Evolutionary conservation across 1,139 yeast species (phyloP).

Genomic region (Yamadazyma atlantica): DNA sequence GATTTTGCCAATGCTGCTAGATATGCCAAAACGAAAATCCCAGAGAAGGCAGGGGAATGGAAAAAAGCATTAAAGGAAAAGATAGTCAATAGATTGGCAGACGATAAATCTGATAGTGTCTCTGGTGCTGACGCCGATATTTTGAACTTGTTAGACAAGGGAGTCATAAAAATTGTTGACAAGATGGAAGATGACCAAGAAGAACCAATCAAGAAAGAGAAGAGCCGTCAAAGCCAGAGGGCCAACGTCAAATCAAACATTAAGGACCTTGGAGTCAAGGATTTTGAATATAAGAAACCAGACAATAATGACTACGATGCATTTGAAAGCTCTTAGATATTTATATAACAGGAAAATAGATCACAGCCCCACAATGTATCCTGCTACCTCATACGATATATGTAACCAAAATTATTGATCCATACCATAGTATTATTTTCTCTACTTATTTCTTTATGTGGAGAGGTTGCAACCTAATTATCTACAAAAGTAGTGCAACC

Average conservation of each 20-base stretch:
- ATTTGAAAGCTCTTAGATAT: slow-evolving; percentile 1
- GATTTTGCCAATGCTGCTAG: slow-evolving; percentile 25
- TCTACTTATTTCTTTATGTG: background rate
- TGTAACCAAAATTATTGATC: too few species aligned
- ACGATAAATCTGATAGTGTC: slow-evolving; percentile 1
- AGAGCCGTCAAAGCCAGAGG: slow-evolving; percentile 3
- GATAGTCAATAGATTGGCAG: slow-evolving; percentile 9
- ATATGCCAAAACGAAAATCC: slow-evolving; percentile 20
- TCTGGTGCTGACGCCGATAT: slow-evolving; percentile 4
- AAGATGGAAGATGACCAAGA: background rate
- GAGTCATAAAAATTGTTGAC: slow-evolving; percentile 5
- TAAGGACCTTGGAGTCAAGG: slow-evolving; percentile 9
- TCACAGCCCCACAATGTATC: background rate
- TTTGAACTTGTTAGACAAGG: slow-evolving; percentile 7
- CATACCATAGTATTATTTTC: too few species aligned
- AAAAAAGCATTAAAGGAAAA: slow-evolving; percentile 41
- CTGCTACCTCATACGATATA: background rate
- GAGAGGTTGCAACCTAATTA: background rate
- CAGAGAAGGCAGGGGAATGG: slow-evolving; percentile 19
- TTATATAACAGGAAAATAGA: too few species aligned
- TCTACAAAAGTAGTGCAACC: background rate
- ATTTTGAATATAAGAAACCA: slow-evolving; percentile 3
- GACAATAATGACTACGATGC: background rate
- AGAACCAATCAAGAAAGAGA: slow-evolving; percentile 4
- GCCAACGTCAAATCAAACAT: slow-evolving; percentile 8